Percentiles rank a stretch among this genome's conserved stretches.
Conservation (phyloP, 768 basidiomycete species). For the Lenzites betulinus region DNA sequence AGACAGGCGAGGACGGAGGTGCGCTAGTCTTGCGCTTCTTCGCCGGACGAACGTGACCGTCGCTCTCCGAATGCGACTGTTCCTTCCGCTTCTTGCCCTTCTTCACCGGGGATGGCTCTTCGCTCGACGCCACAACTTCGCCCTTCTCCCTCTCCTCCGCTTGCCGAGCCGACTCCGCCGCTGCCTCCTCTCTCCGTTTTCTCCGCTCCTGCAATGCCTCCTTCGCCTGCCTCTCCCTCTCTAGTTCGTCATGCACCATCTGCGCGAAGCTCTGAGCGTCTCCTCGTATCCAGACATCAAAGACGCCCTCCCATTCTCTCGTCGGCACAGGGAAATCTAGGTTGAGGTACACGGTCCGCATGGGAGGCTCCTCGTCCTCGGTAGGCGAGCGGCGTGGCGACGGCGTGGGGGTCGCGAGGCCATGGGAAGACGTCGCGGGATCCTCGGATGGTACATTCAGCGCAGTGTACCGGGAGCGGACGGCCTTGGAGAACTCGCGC, state of each 20-base stretch:
- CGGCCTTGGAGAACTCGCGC: conserved; percentile 81
- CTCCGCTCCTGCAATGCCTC: conserved; percentile 57
- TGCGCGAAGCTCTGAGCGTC: conserved; percentile 82
- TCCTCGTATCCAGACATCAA: conserved; percentile 88
- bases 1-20: conserved; percentile 14
- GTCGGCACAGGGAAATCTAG: conserved; percentile 84
- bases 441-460: conserved; percentile 34
- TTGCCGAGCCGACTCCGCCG: conserved; percentile 15
- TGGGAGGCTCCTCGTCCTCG: conserved; percentile 52
- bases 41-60: not conserved
- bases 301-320: conserved; percentile 87
- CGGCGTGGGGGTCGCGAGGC: conserved; percentile 46
- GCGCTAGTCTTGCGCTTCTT: conserved; percentile 21
- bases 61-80: conserved; percentile 1
- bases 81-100: conserved; percentile 24
- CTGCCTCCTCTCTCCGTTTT: conserved; percentile 55
- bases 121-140: not conserved
- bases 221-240: conserved; percentile 54
- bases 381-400: conserved; percentile 44
- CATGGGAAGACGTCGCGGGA: conserved; percentile 26
- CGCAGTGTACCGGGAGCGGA: conserved; percentile 50
- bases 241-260: conserved; percentile 58
- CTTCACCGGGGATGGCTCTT: not conserved
- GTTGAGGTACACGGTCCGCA: conserved; percentile 81
- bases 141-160: conserved; percentile 14